Base-by-base conservation (phyloP, 192 early-diverging fungal species). In the Gigaspora rosea region DNA sequence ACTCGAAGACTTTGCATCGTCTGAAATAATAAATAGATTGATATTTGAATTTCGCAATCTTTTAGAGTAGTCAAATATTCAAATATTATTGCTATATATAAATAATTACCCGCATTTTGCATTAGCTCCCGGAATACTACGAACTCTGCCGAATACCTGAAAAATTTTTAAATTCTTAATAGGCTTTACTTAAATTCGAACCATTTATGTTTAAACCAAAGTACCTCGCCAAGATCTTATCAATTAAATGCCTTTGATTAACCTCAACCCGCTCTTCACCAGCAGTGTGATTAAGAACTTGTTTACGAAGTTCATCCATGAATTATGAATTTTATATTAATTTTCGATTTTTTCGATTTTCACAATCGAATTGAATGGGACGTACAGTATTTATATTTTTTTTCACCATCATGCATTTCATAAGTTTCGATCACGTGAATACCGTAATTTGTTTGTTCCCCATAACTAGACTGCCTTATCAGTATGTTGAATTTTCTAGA, bases 211-310 rank as follows among this genome's bases (percentile, higher is more conserved):
- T 41, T 41, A 13, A 62, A 32, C 0, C 0, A 6, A 62, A 48
- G 49, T 78, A 87, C 85, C 90, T 82, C 15, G 93, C 94, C 8
- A 96, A 84, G 52, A 95, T 95, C 85, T 97, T 97, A 80, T 97
- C 95, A 78, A 97, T 94, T 27, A 97, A 84, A 83, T 94, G 93
- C 18, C 95, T 85, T 80, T 95, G 94, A 83, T 97, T 97, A 1
- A 95, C 86, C 82, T 88, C 87, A 8, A 88, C 87, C 48, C 82
- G 87, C 78, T 94, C 93, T 79, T 94, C 91, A 13, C 80, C 80
- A 2, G 80, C 81, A 11, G 68, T 72, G 64, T 82, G 80, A 6
- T 80, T 80, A 62, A 88, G 72, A 20, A 90, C 80, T 68, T 82
- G 81, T 15, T 83, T 81, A 49, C 87, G 81, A 47, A 88, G 71